phyloP scores from a whole-genome alignment of 257 asterid genomes.

The Scutellaria minor region DNA sequence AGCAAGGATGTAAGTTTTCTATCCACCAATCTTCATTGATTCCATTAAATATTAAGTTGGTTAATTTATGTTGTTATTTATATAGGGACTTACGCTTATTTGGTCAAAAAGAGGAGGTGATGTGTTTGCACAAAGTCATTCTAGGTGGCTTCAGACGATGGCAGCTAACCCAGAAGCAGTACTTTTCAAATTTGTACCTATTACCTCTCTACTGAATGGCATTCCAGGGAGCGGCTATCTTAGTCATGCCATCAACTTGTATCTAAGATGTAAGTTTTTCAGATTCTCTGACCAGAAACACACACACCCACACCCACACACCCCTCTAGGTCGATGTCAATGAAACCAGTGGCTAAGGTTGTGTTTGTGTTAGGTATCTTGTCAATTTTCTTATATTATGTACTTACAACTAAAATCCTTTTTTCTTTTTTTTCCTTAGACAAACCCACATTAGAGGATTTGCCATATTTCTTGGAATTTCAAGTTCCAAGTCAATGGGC shows the following conservation, averaged over 20 bases:
- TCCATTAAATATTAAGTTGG: conserved; percentile 7
- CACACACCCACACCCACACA: neutral
- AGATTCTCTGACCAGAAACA: conserved; percentile 28
- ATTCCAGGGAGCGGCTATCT: conserved; percentile 99
- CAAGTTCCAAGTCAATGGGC: conserved; percentile 99
- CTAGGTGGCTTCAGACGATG: conserved; percentile 97
- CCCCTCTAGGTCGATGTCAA: neutral
- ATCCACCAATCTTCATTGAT: conserved; percentile 28
- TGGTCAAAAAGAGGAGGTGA: conserved; percentile 99
- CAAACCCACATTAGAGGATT: conserved; percentile 87
- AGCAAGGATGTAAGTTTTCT: conserved; percentile 85
- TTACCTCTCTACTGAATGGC: conserved; percentile 92
- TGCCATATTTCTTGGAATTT: conserved; percentile 89
- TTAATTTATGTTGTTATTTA: conserved; percentile 37
- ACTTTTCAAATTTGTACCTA: conserved; percentile 87
- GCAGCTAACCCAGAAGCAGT: conserved; percentile 91
- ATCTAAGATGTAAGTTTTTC: conserved; percentile 74
- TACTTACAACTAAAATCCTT: neutral
- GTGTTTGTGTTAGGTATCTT: conserved; percentile 25
- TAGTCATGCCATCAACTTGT: conserved; percentile 96
- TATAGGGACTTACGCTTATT: conserved; percentile 91
- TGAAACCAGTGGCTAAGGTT: conserved; percentile 12
- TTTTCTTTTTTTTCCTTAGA: conserved; percentile 47
- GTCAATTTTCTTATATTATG: neutral
- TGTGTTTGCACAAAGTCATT: conserved; percentile 94